These are phyloP conservation scores for Leccinum variicolor DNA, from an alignment of 768 basidiomycete genomes.

Conservation along the genomic window DNA sequence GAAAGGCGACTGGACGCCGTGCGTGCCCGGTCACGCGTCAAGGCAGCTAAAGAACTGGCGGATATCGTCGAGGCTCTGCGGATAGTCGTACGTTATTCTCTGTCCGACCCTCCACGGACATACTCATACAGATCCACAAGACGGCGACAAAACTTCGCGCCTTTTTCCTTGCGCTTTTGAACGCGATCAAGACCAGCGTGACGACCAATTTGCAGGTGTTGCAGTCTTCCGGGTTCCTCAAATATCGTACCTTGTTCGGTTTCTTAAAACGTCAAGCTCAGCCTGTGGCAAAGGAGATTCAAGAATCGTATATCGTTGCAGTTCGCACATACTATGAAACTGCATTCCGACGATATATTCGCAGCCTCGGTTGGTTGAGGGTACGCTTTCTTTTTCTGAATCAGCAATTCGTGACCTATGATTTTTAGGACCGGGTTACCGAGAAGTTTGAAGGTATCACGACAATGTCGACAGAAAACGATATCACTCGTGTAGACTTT, in stretches of 20 bases:
- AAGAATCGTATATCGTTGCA: constrained; percentile 78
- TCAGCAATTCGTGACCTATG: background rate
- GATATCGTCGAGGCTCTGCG: constrained; percentile 85
- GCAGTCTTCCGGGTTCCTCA: constrained; percentile 82
- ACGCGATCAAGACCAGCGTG: constrained; percentile 77
- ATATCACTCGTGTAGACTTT: constrained; percentile 39
- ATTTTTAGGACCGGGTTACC: constrained; percentile 52
- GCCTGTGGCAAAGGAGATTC: constrained; percentile 80
- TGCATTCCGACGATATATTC: constrained; percentile 84
- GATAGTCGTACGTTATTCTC: constrained; percentile 63
- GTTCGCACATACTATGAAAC: constrained; percentile 95
- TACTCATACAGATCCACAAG: constrained; percentile 37
- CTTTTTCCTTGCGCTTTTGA: constrained; percentile 82
- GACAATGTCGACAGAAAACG: constrained; percentile 39
- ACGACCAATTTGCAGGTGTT: constrained; percentile 92
- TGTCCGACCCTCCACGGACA: background rate
- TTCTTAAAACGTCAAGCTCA: constrained; percentile 85
- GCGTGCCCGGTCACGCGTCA: constrained; percentile 74
- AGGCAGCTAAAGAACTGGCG: constrained; percentile 78
- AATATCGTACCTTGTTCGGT: constrained; percentile 75
- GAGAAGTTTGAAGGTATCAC: constrained; percentile 73
- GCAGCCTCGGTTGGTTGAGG: constrained; percentile 78
- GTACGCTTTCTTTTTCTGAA: constrained; percentile 33
- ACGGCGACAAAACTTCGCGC: constrained; percentile 84
- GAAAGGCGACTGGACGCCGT: constrained; percentile 69